Conservation (phyloP, 1,284 basidiomycete species). For the Naganishia sp. region DNA sequence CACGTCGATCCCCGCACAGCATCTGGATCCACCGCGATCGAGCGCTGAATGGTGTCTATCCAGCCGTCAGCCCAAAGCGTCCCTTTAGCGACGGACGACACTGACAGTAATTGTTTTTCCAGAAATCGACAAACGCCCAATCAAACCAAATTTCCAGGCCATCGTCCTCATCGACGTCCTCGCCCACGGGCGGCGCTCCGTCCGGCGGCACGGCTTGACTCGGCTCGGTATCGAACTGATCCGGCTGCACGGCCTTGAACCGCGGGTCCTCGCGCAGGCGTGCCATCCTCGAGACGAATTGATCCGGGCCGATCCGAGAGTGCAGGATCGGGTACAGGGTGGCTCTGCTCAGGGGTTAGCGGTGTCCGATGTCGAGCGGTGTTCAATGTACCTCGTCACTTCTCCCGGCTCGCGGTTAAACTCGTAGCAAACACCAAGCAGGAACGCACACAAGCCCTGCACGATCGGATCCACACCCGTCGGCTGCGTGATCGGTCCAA, state of each 20-base stretch:
- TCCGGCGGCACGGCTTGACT: constrained; percentile 35
- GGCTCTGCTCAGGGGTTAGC: constrained; percentile 56
- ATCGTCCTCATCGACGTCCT: constrained; percentile 55
- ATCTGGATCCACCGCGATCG: constrained; percentile 59
- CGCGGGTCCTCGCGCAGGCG: constrained; percentile 85
- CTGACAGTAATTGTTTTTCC: constrained; percentile 95
- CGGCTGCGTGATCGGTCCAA: constrained; percentile 89
- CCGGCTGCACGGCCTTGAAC: constrained; percentile 85
- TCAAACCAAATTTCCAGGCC: constrained; percentile 96
- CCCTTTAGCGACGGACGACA: constrained; percentile 23
- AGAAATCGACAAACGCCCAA: constrained; percentile 98
- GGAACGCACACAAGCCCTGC: constrained; percentile 86
- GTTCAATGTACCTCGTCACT: constrained; percentile 69
- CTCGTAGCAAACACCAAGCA: constrained; percentile 91
- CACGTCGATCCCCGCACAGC: constrained; percentile 49
- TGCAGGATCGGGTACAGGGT: constrained; percentile 84
- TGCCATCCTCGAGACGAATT: constrained; percentile 81
- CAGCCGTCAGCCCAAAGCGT: neutral
- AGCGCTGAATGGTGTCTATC: constrained; percentile 58
- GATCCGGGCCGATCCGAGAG: constrained; percentile 78
- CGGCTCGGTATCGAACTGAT: constrained; percentile 58
- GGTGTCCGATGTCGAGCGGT: neutral
- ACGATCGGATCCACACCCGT: constrained; percentile 82
- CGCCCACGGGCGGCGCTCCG: constrained; percentile 39
- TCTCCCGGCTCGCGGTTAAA: constrained; percentile 90